Evolutionary conservation across 192 early-diverging fungal species (phyloP).

Genomic region (Geranomyces variabilis): DNA sequence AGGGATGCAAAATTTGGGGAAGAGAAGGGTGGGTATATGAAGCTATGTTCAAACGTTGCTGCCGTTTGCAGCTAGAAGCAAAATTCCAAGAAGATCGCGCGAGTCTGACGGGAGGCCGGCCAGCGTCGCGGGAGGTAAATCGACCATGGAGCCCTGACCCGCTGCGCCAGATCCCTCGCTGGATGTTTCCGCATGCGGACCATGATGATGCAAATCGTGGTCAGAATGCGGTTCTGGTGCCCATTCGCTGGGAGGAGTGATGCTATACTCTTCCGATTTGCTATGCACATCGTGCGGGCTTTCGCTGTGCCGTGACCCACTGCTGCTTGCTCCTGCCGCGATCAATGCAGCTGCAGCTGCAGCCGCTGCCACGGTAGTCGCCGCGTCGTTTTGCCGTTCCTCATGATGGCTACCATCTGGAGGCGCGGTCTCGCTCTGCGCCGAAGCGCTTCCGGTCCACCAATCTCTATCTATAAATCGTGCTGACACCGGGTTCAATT

Average conservation of each 20-base stretch:
- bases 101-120: neutral
- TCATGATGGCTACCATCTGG: neutral
- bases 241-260: neutral
- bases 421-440: neutral
- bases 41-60: neutral
- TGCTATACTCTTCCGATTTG: neutral
- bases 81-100: slow-evolving; percentile 24
- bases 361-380: neutral
- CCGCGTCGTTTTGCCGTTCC: neutral
- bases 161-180: neutral
- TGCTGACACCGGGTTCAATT: slow-evolving; percentile 24
- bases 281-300: no score
- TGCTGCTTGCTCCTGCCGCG: neutral
- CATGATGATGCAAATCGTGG: slow-evolving; percentile 1
- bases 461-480: slow-evolving; percentile 22
- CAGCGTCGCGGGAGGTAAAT: neutral
- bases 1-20: no score
- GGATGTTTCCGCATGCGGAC: neutral
- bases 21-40: neutral
- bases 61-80: slow-evolving; percentile 26
- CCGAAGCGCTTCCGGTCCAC: slow-evolving; percentile 12
- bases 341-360: neutral
- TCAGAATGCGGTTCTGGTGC: slow-evolving; percentile 1
- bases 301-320: slow-evolving; percentile 1
- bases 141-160: neutral